Conservation (phyloP, 345 rosid genomes). For the Firmiana major region DNA sequence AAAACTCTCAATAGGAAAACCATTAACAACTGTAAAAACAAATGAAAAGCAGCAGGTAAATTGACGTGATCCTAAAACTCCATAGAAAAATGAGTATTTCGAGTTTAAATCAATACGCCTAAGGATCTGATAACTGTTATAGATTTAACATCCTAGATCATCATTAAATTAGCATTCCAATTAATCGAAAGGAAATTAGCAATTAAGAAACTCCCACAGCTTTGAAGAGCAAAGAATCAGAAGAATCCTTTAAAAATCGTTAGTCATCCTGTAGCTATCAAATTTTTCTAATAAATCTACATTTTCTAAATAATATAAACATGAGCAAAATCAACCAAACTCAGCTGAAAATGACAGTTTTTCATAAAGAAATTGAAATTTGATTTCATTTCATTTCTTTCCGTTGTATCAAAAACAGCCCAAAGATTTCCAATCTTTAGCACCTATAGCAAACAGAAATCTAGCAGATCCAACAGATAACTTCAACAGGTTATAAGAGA, state of each 20-base stretch:
- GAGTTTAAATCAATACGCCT: neutral
- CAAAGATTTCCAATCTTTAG: neutral
- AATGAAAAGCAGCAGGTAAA: neutral
- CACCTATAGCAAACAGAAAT: neutral
- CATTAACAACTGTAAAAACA: neutral
- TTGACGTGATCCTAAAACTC: neutral
- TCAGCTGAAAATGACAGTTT: no score
- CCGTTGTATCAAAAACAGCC: neutral
- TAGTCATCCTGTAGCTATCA: neutral
- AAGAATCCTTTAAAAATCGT: neutral
- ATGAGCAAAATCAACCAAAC: neutral
- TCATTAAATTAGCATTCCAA: neutral
- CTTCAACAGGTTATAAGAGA: neutral
- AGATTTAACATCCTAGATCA: neutral
- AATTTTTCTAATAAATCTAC: neutral
- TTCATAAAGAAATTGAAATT: neutral
- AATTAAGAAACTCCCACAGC: neutral
- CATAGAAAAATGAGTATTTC: neutral
- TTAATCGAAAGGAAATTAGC: neutral
- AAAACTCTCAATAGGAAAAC: neutral
- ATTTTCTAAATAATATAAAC: neutral
- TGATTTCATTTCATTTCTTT: neutral
- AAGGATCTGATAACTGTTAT: neutral
- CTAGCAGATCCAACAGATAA: slow-evolving; percentile 24
- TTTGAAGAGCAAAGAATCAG: neutral